Percentiles rank a stretch among this genome's conserved stretches.
Evolutionary conservation across 306 rosid species (phyloP).

Genomic region (Glycine soja): DNA sequence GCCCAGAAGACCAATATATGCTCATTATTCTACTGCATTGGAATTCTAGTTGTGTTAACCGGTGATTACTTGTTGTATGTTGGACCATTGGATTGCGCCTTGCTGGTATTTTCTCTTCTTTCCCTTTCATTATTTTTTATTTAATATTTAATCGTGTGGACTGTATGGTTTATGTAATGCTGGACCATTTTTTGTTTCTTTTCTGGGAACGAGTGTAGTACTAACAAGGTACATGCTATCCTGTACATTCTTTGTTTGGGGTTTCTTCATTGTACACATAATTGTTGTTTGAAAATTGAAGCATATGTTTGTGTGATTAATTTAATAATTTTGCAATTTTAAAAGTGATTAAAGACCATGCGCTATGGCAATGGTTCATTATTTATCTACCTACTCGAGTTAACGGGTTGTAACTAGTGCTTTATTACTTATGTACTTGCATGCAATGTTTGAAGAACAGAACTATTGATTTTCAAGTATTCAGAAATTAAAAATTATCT

Average conservation of each 20-base stretch:
- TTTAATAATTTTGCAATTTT: constrained; percentile 12
- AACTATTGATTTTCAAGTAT: constrained; percentile 8
- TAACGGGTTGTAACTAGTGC: constrained; percentile 21
- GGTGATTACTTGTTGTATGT: constrained; percentile 95
- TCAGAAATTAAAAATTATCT: constrained; percentile 1
- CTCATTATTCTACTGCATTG: constrained; percentile 85
- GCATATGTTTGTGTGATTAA: constrained; percentile 11
- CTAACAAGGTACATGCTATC: neutral
- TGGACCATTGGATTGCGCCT: constrained; percentile 92
- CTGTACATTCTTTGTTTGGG: constrained; percentile 7
- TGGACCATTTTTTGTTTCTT: neutral
- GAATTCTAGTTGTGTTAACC: constrained; percentile 91
- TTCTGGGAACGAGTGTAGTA: neutral
- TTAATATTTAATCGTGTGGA: neutral
- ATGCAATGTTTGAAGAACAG: constrained; percentile 6
- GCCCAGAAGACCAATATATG: constrained; percentile 97
- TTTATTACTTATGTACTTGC: neutral
- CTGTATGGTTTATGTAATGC: neutral
- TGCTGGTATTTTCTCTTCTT: constrained; percentile 65
- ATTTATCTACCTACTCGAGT: constrained; percentile 21
- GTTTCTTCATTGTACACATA: constrained; percentile 8
- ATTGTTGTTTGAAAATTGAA: neutral
- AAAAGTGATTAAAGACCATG: constrained; percentile 20
- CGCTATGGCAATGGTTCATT: neutral
- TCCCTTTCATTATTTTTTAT: neutral